These are phyloP conservation scores for Trypanosoma congolense DNA, from an alignment of 208 protist genomes.

Conservation along the genomic window DNA sequence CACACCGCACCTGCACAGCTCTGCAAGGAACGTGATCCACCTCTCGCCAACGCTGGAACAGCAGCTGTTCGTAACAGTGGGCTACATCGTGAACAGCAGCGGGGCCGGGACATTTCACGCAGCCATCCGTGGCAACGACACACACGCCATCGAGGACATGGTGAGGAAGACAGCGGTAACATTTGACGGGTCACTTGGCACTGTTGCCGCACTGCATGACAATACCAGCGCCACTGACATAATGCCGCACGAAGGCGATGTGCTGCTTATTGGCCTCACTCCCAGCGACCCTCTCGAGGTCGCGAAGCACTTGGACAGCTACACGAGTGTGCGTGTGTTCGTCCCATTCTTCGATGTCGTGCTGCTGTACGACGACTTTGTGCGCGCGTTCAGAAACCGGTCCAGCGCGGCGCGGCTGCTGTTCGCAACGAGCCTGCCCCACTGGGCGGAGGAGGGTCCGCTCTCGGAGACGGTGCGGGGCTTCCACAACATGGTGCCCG, in stretches of 20 bases:
- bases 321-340: slow-evolving; percentile 20
- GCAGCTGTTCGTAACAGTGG: not conserved
- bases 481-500: slow-evolving; percentile 12
- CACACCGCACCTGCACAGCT: not conserved
- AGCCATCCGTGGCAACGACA: not conserved
- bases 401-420: slow-evolving; percentile 21
- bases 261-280: slow-evolving; percentile 20
- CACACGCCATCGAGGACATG: not conserved
- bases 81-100: not conserved
- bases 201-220: slow-evolving; percentile 1
- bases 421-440: slow-evolving; percentile 41
- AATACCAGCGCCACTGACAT: not conserved
- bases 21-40: not conserved
- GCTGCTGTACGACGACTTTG: slow-evolving; percentile 27
- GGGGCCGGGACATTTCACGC: not conserved
- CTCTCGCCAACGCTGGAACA: not conserved
- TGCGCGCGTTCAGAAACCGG: slow-evolving; percentile 15
- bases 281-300: slow-evolving; percentile 15
- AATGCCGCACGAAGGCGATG: not conserved
- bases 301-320: slow-evolving; percentile 12
- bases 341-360: slow-evolving; percentile 32
- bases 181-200: slow-evolving; percentile 8
- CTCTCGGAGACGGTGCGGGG: slow-evolving; percentile 5
- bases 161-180: slow-evolving; percentile 1
- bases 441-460: slow-evolving; percentile 29